These are phyloP conservation scores for Tetrapisispora nanseiensis DNA, from an alignment of 805 yeast species.

Conservation along the genomic window DNA sequence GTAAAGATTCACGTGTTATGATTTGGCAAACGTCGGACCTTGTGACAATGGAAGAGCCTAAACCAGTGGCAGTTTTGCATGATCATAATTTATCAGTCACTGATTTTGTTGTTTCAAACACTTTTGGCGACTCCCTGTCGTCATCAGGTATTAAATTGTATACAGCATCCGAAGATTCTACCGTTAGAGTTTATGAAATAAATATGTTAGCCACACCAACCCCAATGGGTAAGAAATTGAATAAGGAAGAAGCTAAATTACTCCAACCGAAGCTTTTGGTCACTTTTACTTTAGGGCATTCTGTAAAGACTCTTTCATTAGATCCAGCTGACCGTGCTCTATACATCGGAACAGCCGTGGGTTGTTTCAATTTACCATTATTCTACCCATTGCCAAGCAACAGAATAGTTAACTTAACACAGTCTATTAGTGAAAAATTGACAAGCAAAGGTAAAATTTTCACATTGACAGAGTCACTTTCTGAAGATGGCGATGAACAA, in stretches of 20 bases:
- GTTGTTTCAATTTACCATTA: conserved; percentile 30
- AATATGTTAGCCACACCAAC: conserved; percentile 16
- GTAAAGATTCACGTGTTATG: conserved; percentile 69
- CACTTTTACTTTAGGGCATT: conserved; percentile 58
- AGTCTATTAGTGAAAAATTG: conserved; percentile 38
- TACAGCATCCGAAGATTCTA: conserved; percentile 64
- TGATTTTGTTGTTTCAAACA: conserved; percentile 35
- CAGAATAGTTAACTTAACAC: conserved; percentile 38
- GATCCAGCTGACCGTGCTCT: conserved; percentile 76
- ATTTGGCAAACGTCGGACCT: conserved; percentile 67
- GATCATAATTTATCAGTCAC: conserved; percentile 45
- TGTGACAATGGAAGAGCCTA: conserved; percentile 32
- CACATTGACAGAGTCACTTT: conserved; percentile 38
- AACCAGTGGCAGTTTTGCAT: conserved; percentile 49
- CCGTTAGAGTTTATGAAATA: conserved; percentile 62
- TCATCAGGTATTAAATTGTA: conserved; percentile 49
- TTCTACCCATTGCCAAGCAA: conserved; percentile 29
- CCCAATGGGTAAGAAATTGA: conserved; percentile 20
- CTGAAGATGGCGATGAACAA: conserved; percentile 29
- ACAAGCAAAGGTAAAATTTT: conserved; percentile 21
- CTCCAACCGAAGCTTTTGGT: conserved; percentile 36
- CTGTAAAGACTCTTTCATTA: conserved; percentile 46
- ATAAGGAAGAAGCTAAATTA: conserved; percentile 4
- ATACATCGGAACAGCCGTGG: conserved; percentile 60
- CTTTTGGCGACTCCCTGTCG: conserved; percentile 31